Percentiles rank a stretch among this genome's conserved stretches.
These are phyloP conservation scores for Aplosporella prunicola DNA, from an alignment of 2,329 filamentous ascomycete genomes.

Conservation along the genomic window DNA sequence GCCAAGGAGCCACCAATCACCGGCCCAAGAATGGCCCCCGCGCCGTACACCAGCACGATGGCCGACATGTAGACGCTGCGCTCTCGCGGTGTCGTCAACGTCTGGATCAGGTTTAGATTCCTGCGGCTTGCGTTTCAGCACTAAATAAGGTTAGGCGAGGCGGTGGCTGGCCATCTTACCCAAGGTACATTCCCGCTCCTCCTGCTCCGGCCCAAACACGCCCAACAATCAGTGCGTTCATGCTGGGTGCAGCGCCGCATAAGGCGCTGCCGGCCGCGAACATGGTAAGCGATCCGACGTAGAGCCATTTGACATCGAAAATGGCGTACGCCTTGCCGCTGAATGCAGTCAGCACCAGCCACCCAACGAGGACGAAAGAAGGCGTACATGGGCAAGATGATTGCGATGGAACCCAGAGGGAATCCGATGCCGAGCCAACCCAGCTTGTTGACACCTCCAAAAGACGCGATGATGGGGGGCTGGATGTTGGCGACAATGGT, in stretches of 20 bases:
- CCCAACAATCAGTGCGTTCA: slow-evolving; percentile 29
- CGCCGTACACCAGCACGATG: slow-evolving; percentile 31
- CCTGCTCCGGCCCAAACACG: slow-evolving; percentile 38
- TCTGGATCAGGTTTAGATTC: no score
- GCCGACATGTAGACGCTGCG: slow-evolving; percentile 23
- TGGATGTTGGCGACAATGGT: slow-evolving; percentile 21
- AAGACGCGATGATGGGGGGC: slow-evolving; percentile 13
- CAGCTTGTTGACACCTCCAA: slow-evolving; percentile 15
- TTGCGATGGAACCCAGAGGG: no score
- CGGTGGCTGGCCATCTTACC: slow-evolving; percentile 15
- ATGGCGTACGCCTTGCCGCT: slow-evolving; percentile 29
- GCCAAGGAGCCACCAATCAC: slow-evolving; percentile 41
- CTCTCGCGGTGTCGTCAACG: slow-evolving; percentile 23
- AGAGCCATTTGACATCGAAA: slow-evolving; percentile 39
- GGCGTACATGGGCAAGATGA: no score
- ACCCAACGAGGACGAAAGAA: no score
- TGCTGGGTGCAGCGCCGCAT: slow-evolving; percentile 24
- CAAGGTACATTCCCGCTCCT: slow-evolving; percentile 35
- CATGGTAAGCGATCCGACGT: slow-evolving; percentile 10
- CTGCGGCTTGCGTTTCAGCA: no score
- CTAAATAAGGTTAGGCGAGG: no score
- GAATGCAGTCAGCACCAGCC: no score
- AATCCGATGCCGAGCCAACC: slow-evolving; percentile 19
- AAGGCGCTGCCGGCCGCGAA: slow-evolving; percentile 26
- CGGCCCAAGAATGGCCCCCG: slow-evolving; percentile 38